Conservation (phyloP, 202 grass and related monocot species). For the Eragrostis tef region DNA sequence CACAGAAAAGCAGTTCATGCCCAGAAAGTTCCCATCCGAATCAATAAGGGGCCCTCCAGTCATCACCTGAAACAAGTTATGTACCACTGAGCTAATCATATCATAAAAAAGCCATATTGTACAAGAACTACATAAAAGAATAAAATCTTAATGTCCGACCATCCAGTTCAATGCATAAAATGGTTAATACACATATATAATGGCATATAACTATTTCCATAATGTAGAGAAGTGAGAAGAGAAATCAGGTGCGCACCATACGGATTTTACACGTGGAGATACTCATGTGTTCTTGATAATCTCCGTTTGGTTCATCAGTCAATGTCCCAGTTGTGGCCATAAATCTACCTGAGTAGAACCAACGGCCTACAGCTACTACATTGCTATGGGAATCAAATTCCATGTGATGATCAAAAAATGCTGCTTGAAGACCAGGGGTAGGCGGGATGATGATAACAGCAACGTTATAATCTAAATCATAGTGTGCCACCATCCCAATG, state of each 20-base stretch:
- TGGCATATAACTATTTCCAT: not conserved
- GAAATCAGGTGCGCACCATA: constrained; percentile 4
- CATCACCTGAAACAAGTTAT: not conserved
- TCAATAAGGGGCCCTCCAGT: constrained; percentile 25
- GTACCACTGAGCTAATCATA: not conserved
- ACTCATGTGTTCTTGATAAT: not conserved
- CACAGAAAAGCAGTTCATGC: constrained; percentile 19
- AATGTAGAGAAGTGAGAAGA: not conserved
- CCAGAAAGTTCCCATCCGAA: not conserved
- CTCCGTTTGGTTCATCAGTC: not conserved
- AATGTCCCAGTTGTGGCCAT: constrained; percentile 5
- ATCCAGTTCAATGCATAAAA: not conserved
- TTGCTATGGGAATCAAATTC: not conserved
- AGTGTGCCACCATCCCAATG: not conserved
- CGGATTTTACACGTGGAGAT: not conserved
- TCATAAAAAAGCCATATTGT: not conserved
- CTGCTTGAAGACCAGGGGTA: not conserved
- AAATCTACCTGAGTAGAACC: constrained; percentile 29
- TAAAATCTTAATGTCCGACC: not conserved
- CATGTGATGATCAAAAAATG: not conserved
- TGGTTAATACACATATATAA: not conserved
- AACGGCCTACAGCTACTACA: constrained; percentile 29
- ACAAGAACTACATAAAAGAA: not conserved
- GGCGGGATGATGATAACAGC: not conserved
- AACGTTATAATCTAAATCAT: constrained; percentile 21